These are phyloP conservation scores for Quercus ilex DNA, from an alignment of 306 rosid species.

Conservation along the genomic window DNA sequence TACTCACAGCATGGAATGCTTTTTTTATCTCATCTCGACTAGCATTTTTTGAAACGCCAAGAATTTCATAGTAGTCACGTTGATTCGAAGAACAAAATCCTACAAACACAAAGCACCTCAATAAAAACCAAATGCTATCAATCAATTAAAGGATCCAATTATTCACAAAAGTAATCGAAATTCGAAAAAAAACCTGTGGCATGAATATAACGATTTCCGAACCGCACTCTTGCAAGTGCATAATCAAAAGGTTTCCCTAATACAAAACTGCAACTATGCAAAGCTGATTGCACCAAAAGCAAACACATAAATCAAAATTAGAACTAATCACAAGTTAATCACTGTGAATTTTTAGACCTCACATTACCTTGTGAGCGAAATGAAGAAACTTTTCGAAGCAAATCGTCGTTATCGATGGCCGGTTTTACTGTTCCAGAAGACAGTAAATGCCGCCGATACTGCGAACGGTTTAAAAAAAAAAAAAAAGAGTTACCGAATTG, in stretches of 20 bases:
- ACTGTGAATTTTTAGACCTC: not conserved
- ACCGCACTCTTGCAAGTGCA: slow-evolving; percentile 19
- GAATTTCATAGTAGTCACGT: slow-evolving; percentile 64
- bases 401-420: slow-evolving; percentile 20
- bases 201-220: slow-evolving; percentile 48
- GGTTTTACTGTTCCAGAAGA: slow-evolving; percentile 39
- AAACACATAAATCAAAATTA: not conserved
- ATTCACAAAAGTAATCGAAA: not conserved
- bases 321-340: not conserved
- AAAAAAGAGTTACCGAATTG: not conserved
- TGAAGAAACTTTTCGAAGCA: slow-evolving; percentile 23
- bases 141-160: not conserved
- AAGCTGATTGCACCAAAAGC: slow-evolving; percentile 37
- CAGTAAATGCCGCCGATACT: slow-evolving; percentile 62
- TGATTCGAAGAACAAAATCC: slow-evolving; percentile 44
- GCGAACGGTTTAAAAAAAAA: slow-evolving; percentile 10
- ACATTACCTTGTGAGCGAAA: slow-evolving; percentile 17
- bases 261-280: slow-evolving; percentile 36
- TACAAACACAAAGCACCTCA: slow-evolving; percentile 23
- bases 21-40: slow-evolving; percentile 73
- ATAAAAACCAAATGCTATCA: not conserved
- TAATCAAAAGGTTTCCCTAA: slow-evolving; percentile 29
- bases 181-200: slow-evolving; percentile 49
- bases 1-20: slow-evolving; percentile 71
- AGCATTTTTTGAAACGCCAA: slow-evolving; percentile 64